These are phyloP conservation scores for Boletus fagicola DNA, from an alignment of 768 basidiomycete genomes.

Conservation along the genomic window DNA sequence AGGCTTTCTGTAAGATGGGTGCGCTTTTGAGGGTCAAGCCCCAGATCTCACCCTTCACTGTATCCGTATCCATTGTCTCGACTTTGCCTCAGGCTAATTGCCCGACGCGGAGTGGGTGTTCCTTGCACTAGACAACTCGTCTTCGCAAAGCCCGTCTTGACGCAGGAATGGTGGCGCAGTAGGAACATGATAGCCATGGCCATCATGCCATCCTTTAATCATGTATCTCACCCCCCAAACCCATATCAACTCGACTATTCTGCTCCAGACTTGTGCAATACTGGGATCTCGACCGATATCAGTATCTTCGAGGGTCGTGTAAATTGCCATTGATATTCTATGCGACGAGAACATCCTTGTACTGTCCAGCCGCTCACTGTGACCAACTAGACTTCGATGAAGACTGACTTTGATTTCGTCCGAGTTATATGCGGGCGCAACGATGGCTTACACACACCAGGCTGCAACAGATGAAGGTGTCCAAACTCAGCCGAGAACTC, in stretches of 20 bases:
- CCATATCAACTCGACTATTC: neutral
- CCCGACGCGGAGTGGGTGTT: neutral
- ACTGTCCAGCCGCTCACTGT: neutral
- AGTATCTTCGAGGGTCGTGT: neutral
- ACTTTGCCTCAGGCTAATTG: neutral
- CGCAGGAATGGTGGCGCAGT: neutral
- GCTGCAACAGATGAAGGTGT: neutral
- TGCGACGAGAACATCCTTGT: neutral
- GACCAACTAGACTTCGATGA: neutral
- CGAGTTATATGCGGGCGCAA: neutral
- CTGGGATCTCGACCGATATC: neutral
- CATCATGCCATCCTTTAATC: neutral
- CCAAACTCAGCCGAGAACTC: neutral
- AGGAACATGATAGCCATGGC: neutral
- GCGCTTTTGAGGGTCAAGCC: neutral
- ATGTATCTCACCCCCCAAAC: neutral
- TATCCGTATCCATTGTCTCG: neutral
- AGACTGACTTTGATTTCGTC: neutral
- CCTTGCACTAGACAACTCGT: neutral
- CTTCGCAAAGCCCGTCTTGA: conserved; percentile 23
- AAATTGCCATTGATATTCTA: neutral
- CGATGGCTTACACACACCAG: too few species aligned
- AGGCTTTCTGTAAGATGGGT: neutral
- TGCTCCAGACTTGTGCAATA: neutral
- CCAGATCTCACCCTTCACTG: neutral